Evolutionary conservation across 345 rosid species (phyloP).

Genomic region (Camelina laxa): DNA sequence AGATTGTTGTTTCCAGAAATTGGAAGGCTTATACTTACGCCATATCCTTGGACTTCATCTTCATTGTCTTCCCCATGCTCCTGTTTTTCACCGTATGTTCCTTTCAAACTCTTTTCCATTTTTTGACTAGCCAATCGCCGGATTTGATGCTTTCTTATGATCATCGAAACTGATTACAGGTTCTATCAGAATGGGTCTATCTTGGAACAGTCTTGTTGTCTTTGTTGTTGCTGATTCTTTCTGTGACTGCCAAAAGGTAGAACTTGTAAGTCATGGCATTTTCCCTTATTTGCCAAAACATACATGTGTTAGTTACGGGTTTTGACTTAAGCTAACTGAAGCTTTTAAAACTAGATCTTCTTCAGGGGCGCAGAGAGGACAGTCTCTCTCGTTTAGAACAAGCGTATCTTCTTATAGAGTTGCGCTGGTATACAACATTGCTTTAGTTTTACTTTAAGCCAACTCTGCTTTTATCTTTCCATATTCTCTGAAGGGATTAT

Average conservation of each 20-base stretch:
- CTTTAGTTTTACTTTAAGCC: background rate
- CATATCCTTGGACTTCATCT: conserved; percentile 62
- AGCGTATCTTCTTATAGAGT: conserved; percentile 71
- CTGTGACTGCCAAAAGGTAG: conserved; percentile 72
- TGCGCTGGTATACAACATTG: conserved; percentile 51
- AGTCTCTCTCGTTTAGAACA: conserved; percentile 52
- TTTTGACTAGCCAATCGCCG: background rate
- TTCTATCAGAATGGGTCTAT: conserved; percentile 75
- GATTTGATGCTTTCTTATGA: background rate
- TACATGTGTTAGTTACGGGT: background rate
- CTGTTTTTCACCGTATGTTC: conserved; percentile 70
- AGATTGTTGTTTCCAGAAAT: conserved; percentile 46
- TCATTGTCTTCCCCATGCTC: conserved; percentile 66
- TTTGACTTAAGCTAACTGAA: background rate
- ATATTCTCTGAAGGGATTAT: conserved; percentile 20
- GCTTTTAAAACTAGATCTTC: conserved; percentile 38
- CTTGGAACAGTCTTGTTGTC: conserved; percentile 47
- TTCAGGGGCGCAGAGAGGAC: conserved; percentile 46
- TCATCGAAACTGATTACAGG: conserved; percentile 48
- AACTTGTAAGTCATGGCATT: conserved; percentile 49
- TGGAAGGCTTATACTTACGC: conserved; percentile 52
- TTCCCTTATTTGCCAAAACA: conserved; percentile 1
- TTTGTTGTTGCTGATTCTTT: conserved; percentile 44
- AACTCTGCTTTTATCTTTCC: conserved; percentile 10
- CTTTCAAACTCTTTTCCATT: background rate